Evolutionary conservation across 371 early-diverging fungal species (phyloP).

Genomic region (Parasitella parasitica): DNA sequence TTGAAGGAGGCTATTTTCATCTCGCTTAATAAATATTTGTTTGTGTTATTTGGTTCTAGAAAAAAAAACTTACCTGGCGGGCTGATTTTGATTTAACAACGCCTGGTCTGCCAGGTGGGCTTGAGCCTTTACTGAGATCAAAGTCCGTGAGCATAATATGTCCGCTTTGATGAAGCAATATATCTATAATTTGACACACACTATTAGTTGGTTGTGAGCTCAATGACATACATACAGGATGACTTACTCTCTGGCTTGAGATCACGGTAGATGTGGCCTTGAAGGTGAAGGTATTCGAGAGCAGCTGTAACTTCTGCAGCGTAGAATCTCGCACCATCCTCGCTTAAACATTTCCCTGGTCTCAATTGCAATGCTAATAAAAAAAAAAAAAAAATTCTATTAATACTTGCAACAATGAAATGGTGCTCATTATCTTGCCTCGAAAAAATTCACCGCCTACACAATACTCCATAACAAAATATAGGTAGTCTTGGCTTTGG

Average conservation of each 20-base stretch:
- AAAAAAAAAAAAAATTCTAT: background rate
- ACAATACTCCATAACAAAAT: constrained; percentile 98
- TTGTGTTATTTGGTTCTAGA: background rate
- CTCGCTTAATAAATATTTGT: background rate
- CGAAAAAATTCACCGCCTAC: constrained; percentile 98
- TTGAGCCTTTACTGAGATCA: constrained; percentile 90
- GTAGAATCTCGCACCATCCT: constrained; percentile 94
- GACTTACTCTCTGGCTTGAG: constrained; percentile 98
- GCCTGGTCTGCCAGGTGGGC: constrained; percentile 72
- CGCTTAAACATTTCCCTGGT: constrained; percentile 82
- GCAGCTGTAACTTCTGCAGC: constrained; percentile 95
- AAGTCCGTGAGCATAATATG: constrained; percentile 98
- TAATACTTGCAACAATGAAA: background rate
- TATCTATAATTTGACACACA: constrained; percentile 63
- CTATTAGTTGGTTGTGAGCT: background rate
- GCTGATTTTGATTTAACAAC: constrained; percentile 69
- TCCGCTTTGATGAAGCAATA: constrained; percentile 89
- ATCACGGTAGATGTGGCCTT: constrained; percentile 97
- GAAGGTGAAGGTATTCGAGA: constrained; percentile 94
- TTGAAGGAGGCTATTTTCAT: constrained; percentile 48
- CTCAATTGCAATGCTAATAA: constrained; percentile 73
- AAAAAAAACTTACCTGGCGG: constrained; percentile 33
- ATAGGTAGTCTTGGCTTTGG: constrained; percentile 92
- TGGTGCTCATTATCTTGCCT: constrained; percentile 43
- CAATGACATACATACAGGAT: background rate